Conservation (phyloP, 345 rosid genomes). For the Passiflora organensis region DNA sequence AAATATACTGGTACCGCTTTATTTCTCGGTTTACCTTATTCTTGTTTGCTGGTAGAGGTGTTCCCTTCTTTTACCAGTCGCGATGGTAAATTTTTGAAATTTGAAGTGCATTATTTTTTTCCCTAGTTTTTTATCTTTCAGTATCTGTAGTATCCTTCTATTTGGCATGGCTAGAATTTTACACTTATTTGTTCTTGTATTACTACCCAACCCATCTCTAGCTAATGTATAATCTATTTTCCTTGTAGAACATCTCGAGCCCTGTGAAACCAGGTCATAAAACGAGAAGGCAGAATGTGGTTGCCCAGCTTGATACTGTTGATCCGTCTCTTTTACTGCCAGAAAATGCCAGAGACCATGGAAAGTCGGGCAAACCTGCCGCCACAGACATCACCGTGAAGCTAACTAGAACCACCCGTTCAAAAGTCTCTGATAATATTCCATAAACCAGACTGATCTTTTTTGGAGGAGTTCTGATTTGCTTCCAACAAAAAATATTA, state of each 20-base stretch:
- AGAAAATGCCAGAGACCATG: constrained; percentile 12
- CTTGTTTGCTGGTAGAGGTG: background rate
- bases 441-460: too few species aligned
- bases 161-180: background rate
- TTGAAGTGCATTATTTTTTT: background rate
- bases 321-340: constrained; percentile 3
- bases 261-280: constrained; percentile 29
- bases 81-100: too few species aligned
- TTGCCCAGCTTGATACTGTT: constrained; percentile 1
- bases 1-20: constrained; percentile 14
- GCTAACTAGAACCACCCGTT: constrained; percentile 11
- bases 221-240: constrained; percentile 15
- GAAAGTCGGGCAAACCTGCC: constrained; percentile 7
- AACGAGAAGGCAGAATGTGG: constrained; percentile 26
- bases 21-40: background rate
- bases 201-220: too few species aligned
- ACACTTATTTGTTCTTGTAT: background rate
- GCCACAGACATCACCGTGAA: background rate
- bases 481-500: too few species aligned
- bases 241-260: constrained; percentile 33
- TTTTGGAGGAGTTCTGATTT: too few species aligned
- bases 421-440: constrained; percentile 6
- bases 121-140: background rate
- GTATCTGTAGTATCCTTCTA: background rate
- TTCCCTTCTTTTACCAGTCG: too few species aligned